Evolutionary conservation across 2,329 filamentous ascomycete genomes (phyloP), one percentile per base, ranked within the genome.

Genomic region (Aspergillus neoniger): DNA sequence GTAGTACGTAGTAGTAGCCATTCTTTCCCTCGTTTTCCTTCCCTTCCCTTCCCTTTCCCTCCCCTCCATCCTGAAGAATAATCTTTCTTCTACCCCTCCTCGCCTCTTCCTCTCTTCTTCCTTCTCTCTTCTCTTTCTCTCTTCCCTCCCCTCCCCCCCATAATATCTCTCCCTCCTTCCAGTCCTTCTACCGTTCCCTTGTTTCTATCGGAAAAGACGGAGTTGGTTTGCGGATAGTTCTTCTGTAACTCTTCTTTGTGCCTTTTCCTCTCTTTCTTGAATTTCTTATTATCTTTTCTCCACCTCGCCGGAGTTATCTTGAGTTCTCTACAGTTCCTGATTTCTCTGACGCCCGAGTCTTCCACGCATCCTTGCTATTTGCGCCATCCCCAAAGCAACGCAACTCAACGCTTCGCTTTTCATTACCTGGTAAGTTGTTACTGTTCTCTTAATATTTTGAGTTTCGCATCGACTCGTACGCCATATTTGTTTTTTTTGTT

Each of bases 191-290:
- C 61, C 62, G 62, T 64, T 69, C 55, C 59, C 63, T 70, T 68
- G 64, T 65, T 68, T 55, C 61, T 67, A 54, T 70, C 66, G 66
- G 70, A 66, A 66, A 67, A 64, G 58, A 67, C 70, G 69, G 69
- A 69, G 69, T 71, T 65, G 61, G 66, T 70, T 73, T 70, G 67
- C 67, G 65, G 65, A 69, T 69, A 66, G 66, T 67, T 63, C 64
- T 66, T 63, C 64, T 66, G 63, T 65, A 58, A 60, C 61, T 63
- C 57, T 64, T 63, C 57, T 62, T 64, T 67, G 60, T 65, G 57
- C 61, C 52, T 62, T 66, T 64, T 65, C 58, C 62, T 62, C 55
- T 67, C 61, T 65, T 57, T 62, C 61, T 60, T 64, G 61, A 53
- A 63, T 59, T 63, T 59, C 52, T 54, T 64, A 62, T 65, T 59